These are phyloP conservation scores for Puya raimondii DNA, from an alignment of 176 grass and related monocot species.

Conservation along the genomic window DNA sequence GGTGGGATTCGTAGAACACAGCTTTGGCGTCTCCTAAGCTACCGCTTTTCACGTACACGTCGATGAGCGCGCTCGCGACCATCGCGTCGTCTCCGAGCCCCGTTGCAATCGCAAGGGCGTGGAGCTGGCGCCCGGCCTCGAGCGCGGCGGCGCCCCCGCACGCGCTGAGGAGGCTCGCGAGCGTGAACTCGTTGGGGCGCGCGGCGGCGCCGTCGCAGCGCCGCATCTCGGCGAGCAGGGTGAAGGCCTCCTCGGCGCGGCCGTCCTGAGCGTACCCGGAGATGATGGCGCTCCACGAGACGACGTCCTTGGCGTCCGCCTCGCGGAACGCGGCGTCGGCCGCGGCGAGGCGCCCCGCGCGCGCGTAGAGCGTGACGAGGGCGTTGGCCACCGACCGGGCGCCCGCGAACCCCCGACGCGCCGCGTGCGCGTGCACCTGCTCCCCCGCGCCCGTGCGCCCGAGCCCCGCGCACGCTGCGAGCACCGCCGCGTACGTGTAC, in stretches of 20 bases:
- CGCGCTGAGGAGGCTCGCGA: constrained; percentile 42
- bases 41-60: constrained; percentile 58
- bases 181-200: constrained; percentile 48
- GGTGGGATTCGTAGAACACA: constrained; percentile 16
- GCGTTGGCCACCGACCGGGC: constrained; percentile 41
- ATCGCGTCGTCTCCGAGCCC: constrained; percentile 31
- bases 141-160: constrained; percentile 31
- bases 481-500: constrained; percentile 51
- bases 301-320: constrained; percentile 36
- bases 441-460: constrained; percentile 15
- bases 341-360: constrained; percentile 16
- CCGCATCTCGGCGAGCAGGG: constrained; percentile 40
- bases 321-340: constrained; percentile 36
- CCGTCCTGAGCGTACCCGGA: constrained; percentile 39
- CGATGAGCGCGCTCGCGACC: constrained; percentile 39
- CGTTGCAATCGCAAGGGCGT: constrained; percentile 25
- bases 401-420: constrained; percentile 23
- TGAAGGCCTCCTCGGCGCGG: constrained; percentile 31
- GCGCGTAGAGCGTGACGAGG: constrained; percentile 47
- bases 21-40: constrained; percentile 35
- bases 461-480: constrained; percentile 37
- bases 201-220: constrained; percentile 11
- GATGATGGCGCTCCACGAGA: constrained; percentile 64
- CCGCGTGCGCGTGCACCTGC: constrained; percentile 47
- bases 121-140: constrained; percentile 37